phyloP scores from a whole-genome alignment of 2,329 filamentous ascomycete genomes.

The Parafenestella ontariensis region DNA sequence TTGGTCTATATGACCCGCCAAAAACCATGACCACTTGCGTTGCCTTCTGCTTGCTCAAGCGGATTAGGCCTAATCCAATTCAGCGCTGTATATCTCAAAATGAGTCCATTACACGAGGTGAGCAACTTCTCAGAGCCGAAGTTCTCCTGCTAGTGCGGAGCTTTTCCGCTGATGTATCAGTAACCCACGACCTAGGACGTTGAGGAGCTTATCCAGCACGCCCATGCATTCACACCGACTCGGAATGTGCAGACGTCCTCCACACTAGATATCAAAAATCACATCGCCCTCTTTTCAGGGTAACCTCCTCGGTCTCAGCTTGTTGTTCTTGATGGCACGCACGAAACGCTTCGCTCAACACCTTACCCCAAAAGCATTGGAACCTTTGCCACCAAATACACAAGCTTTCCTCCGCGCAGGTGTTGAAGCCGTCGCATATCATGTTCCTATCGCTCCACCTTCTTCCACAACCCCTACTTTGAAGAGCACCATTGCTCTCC shows the following conservation, averaged over 20 bases:
- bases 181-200: neutral
- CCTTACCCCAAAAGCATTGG: neutral
- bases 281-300: neutral
- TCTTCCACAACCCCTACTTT: neutral
- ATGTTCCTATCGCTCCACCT: constrained; percentile 48
- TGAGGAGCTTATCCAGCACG: neutral
- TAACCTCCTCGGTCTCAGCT: neutral
- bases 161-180: neutral
- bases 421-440: constrained; percentile 32
- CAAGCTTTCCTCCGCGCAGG: constrained; percentile 19
- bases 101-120: neutral
- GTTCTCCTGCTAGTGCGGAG: neutral
- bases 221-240: neutral
- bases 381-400: constrained; percentile 16
- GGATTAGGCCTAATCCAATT: no score
- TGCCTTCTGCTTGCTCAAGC: no score
- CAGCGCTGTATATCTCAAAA: no score
- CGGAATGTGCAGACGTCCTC: neutral
- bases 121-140: neutral
- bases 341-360: neutral
- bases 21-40: no score
- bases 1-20: no score
- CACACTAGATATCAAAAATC: neutral
- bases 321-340: neutral
- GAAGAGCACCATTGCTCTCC: constrained; percentile 55